Percentiles rank a stretch among this genome's conserved stretches.
These are phyloP conservation scores for Aphanoascus verrucosus DNA, from an alignment of 2,329 filamentous ascomycete species.

Conservation along the genomic window DNA sequence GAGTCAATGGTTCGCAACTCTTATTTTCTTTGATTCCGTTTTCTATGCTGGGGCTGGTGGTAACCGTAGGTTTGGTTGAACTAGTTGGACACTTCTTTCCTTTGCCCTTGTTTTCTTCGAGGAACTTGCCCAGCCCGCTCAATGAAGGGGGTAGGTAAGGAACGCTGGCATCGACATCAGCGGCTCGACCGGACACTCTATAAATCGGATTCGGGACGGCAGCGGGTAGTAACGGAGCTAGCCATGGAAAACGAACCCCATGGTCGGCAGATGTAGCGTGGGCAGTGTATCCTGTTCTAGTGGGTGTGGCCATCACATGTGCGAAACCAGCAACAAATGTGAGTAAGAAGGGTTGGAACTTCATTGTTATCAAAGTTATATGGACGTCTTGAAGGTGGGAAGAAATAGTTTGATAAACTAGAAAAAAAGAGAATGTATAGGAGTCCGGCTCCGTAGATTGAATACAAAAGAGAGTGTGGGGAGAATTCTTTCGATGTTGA, in stretches of 20 bases:
- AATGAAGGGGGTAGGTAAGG: neutral
- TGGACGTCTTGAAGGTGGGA: neutral
- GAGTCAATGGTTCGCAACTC: conserved; percentile 34
- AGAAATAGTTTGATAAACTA: neutral
- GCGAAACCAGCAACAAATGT: neutral
- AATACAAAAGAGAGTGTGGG: neutral
- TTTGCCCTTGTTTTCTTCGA: neutral
- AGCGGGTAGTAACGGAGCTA: neutral
- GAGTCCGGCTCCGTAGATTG: neutral
- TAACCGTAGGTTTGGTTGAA: neutral
- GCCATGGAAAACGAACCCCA: neutral
- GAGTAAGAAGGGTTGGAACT: neutral
- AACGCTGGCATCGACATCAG: neutral
- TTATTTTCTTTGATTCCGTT: conserved; percentile 32
- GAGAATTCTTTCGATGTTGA: neutral
- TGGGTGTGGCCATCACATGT: neutral
- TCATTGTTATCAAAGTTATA: neutral
- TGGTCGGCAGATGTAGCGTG: neutral
- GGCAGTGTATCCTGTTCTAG: neutral
- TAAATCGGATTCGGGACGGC: neutral
- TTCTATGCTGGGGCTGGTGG: conserved; percentile 23
- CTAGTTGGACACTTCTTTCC: neutral
- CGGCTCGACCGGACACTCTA: neutral
- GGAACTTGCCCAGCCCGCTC: neutral
- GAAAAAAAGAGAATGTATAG: neutral